phyloP scores from a whole-genome alignment of 805 yeast species.

The Teunomyces gatunensis region DNA sequence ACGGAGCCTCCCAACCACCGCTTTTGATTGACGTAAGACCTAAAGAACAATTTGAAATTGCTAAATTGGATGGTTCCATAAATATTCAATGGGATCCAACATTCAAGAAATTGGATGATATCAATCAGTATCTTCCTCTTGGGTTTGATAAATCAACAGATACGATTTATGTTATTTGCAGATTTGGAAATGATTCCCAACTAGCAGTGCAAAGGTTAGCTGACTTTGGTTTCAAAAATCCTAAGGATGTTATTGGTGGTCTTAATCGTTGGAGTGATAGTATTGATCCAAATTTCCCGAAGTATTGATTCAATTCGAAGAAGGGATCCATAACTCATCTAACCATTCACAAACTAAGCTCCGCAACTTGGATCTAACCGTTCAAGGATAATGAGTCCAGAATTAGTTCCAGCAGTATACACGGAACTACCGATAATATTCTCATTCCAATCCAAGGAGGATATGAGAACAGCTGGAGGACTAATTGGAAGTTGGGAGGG shows the following conservation, averaged over 20 bases:
- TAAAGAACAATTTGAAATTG: constrained; percentile 67
- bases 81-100: constrained; percentile 62
- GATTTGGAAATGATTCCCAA: constrained; percentile 91
- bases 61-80: constrained; percentile 54
- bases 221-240: constrained; percentile 46
- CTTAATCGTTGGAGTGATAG: constrained; percentile 61
- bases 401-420: constrained; percentile 52
- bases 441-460: constrained; percentile 59
- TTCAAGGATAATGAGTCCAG: constrained; percentile 51
- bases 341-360: not conserved
- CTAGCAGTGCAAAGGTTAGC: constrained; percentile 62
- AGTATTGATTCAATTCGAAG: constrained; percentile 38
- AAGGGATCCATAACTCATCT: constrained; percentile 6
- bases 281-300: constrained; percentile 61
- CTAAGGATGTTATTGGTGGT: constrained; percentile 78
- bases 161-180: constrained; percentile 63
- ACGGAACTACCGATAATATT: constrained; percentile 38
- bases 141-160: constrained; percentile 18
- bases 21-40: constrained; percentile 79
- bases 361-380: constrained; percentile 29
- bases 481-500: constrained; percentile 31
- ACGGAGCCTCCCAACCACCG: constrained; percentile 17
- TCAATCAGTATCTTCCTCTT: constrained; percentile 17
- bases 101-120: constrained; percentile 25
- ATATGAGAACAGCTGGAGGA: constrained; percentile 51